A percentile compares a stretch with the other conserved stretches of the same genome.
Evolutionary conservation across 148 eudicot genomes (phyloP).

Genomic region (Cornus suecica): DNA sequence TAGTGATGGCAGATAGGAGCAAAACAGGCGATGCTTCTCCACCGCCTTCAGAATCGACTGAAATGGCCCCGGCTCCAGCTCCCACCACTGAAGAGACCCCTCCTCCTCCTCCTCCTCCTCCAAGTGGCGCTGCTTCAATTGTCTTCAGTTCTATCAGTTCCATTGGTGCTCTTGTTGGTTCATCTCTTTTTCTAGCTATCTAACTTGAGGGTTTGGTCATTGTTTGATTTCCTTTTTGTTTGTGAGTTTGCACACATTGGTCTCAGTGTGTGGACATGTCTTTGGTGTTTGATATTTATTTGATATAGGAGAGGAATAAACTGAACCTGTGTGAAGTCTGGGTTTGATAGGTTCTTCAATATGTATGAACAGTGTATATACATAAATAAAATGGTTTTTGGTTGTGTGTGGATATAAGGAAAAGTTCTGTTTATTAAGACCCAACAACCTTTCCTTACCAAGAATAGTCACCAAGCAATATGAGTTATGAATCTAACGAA

Average conservation of each 20-base stretch:
- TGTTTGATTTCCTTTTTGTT: slow-evolving; percentile 1
- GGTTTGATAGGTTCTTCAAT: neutral
- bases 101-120: slow-evolving; percentile 15
- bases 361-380: neutral
- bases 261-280: neutral
- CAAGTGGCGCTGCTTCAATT: slow-evolving; percentile 32
- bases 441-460: too few relatives aligned
- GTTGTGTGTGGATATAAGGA: neutral
- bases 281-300: slow-evolving; percentile 7
- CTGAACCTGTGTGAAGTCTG: neutral
- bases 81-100: neutral
- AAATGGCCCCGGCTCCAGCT: neutral
- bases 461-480: too few relatives aligned
- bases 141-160: slow-evolving; percentile 30
- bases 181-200: slow-evolving; percentile 45
- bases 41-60: slow-evolving; percentile 24
- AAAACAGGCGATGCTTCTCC: slow-evolving; percentile 23
- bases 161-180: slow-evolving; percentile 50
- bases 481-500: too few relatives aligned
- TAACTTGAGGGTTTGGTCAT: slow-evolving; percentile 20
- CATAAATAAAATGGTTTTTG: neutral
- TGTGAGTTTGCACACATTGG: slow-evolving; percentile 5
- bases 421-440: too few relatives aligned
- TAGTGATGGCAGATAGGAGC: slow-evolving; percentile 71
- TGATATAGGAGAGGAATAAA: slow-evolving; percentile 7